A percentile compares a stretch with the other conserved stretches of the same genome.
Evolutionary conservation across 202 grass and related monocot species (phyloP).

Genomic region (Eragrostis tef): DNA sequence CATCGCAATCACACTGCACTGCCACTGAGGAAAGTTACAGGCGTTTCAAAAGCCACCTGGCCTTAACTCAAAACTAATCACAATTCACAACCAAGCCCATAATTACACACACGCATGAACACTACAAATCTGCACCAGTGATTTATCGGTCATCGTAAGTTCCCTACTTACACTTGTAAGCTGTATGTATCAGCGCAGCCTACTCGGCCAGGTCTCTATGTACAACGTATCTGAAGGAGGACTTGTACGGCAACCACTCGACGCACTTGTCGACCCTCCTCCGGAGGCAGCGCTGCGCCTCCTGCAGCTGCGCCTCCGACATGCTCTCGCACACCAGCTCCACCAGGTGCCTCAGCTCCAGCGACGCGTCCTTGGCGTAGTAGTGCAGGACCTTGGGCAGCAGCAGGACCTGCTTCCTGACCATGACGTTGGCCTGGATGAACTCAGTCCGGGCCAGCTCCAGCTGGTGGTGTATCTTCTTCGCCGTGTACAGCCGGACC

Average conservation of each 20-base stretch:
- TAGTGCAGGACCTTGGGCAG: conserved; percentile 90
- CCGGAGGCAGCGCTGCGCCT: conserved; percentile 53
- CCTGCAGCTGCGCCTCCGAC: conserved; percentile 51
- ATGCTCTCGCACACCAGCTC: conserved; percentile 77
- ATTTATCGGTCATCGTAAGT: conserved; percentile 8
- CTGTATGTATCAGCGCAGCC: neutral
- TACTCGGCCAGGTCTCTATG: conserved; percentile 71
- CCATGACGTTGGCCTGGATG: conserved; percentile 61
- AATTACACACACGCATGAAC: conserved; percentile 33
- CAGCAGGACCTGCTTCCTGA: conserved; percentile 70
- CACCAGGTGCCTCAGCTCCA: conserved; percentile 70
- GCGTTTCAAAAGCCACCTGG: neutral
- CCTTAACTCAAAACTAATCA: conserved; percentile 2
- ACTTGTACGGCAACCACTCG: conserved; percentile 87
- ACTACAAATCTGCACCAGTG: conserved; percentile 1
- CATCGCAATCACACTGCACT: conserved; percentile 8
- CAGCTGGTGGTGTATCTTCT: conserved; percentile 71
- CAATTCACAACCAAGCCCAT: conserved; percentile 21
- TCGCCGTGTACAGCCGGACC: conserved; percentile 79
- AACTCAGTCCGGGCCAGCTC: conserved; percentile 72
- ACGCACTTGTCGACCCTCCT: conserved; percentile 65
- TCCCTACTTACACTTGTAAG: conserved; percentile 36
- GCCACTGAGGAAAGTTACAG: neutral
- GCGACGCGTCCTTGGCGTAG: conserved; percentile 70
- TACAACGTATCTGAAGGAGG: conserved; percentile 82